Percentiles rank a stretch among this genome's conserved stretches.
These are phyloP conservation scores for Aspergillus hiratsukae DNA, from an alignment of 2,329 filamentous ascomycete species.

Conservation along the genomic window DNA sequence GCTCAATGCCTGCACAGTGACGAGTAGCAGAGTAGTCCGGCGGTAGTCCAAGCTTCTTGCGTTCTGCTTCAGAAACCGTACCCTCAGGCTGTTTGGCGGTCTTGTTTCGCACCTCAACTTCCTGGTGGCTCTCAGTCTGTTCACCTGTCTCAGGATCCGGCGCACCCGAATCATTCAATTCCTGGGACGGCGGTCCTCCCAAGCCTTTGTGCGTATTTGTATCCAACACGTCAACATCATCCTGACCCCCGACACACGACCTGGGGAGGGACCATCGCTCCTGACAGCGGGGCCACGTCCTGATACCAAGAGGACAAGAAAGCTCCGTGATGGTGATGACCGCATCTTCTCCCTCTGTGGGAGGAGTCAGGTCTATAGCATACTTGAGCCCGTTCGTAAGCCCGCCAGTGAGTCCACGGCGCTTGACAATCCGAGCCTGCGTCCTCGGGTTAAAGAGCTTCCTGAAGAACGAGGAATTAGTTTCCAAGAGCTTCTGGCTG, in stretches of 20 bases:
- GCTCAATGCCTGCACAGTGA: slow-evolving; percentile 60
- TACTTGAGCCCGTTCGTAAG: slow-evolving; percentile 49
- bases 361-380: slow-evolving; percentile 61
- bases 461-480: slow-evolving; percentile 27
- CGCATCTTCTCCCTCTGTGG: slow-evolving; percentile 58
- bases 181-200: background rate
- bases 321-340: slow-evolving; percentile 56
- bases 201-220: background rate
- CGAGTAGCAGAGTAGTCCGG: slow-evolving; percentile 61
- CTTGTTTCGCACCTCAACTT: background rate
- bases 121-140: background rate
- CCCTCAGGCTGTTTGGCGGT: background rate
- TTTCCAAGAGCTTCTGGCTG: slow-evolving; percentile 28
- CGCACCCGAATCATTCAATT: background rate
- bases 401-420: slow-evolving; percentile 22
- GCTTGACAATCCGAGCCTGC: slow-evolving; percentile 26
- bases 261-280: slow-evolving; percentile 36
- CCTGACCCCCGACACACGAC: slow-evolving; percentile 45
- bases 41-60: slow-evolving; percentile 13
- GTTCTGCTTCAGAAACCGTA: background rate
- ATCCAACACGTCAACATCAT: slow-evolving; percentile 34
- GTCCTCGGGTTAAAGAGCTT: slow-evolving; percentile 26
- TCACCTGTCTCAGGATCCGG: background rate
- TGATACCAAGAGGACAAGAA: slow-evolving; percentile 54
- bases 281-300: slow-evolving; percentile 50